Base-by-base conservation (phyloP, 106 monocot species). In the Gastrodia elata region DNA sequence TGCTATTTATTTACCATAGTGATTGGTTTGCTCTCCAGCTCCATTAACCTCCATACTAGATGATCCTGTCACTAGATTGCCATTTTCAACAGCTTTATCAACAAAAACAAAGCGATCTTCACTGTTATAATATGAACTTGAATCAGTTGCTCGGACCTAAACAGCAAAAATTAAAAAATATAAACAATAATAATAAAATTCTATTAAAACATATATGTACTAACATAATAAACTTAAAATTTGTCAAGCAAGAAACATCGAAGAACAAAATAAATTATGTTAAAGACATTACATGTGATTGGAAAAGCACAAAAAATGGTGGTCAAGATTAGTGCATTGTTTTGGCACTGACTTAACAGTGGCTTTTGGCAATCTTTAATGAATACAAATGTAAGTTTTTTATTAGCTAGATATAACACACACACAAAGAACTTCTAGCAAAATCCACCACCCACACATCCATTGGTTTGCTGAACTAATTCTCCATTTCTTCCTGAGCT, bases 81-180 rank as follows among this genome's bases (percentile, higher is more conserved):
- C 26, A 61, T 61, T 10, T 3, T 61, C 61, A 61, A 61, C 15
- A 61, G 61, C 28, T 75, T 92, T 93, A 76, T 97, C 93, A 46
- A 89, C 80, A 64, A 91, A 83, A 79, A 82, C 59, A 79, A 86
- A 86, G 61, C 81, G 86, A 43, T 94, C 86, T 39, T 94, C 88
- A 41, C 88, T 91, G 70, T 85, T 91, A 68, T 85, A 82, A 55
- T 87, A 89, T 20, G 86, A 73, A 77, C 75, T 72, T 26, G 80
- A 83, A 79, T 96, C 86, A 68, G 80, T 71, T 75, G 61, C 28
- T 32, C 30, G 26, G n/a, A 26, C 61, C 61, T 61, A 30, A 30
- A 61, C 61, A 61, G 30, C 28, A 32, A 10, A 26, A 30, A 61
- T 10, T n/a, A 61, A 32, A 61, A 32, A 2, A 5, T 61, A 9